A percentile compares a stretch with the other conserved stretches of the same genome.
phyloP scores from a whole-genome alignment of 495 filamentous ascomycete genomes.

The Penicilliopsis zonata region DNA sequence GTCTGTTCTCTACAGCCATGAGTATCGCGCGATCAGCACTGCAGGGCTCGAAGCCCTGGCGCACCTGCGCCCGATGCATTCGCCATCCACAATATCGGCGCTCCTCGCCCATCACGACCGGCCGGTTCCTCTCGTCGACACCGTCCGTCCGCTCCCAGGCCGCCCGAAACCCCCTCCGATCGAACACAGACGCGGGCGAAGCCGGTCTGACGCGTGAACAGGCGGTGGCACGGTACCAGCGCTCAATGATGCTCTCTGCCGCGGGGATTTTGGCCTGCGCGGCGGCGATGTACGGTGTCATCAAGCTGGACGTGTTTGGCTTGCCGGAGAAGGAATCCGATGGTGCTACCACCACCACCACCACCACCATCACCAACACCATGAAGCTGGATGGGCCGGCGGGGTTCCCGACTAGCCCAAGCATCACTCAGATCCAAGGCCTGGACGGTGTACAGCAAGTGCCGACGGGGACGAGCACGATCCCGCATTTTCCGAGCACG shows the following conservation, averaged over 20 bases:
- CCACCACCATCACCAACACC: constrained; percentile 4
- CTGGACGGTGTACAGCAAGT: constrained; percentile 56
- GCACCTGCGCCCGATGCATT: constrained; percentile 21
- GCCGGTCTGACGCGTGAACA: constrained; percentile 7
- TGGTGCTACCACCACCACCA: constrained; percentile 1
- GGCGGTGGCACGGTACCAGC: constrained; percentile 15
- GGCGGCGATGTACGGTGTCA: constrained; percentile 24
- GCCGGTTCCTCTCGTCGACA: constrained; percentile 17
- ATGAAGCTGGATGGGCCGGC: constrained; percentile 29
- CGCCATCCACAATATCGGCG: constrained; percentile 14
- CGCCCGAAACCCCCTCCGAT: constrained; percentile 5
- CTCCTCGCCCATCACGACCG: constrained; percentile 1
- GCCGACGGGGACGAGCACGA: constrained; percentile 66
- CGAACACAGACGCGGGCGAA: constrained; percentile 1
- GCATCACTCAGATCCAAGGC: constrained; percentile 31
- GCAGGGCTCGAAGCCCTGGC: constrained; percentile 11
- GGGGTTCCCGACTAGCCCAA: constrained; percentile 23
- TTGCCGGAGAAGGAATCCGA: constrained; percentile 9
- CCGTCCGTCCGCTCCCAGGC: constrained; percentile 12
- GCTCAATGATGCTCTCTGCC: constrained; percentile 22
- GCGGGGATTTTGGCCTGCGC: constrained; percentile 24
- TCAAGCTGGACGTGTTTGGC: constrained; percentile 28
- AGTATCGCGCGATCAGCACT: neutral
- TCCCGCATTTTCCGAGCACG: constrained; percentile 69
- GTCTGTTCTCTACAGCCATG: too few relatives aligned